These are phyloP conservation scores for Pestalotiopsis fici DNA, from an alignment of 2,329 filamentous ascomycete species.

Conservation along the genomic window DNA sequence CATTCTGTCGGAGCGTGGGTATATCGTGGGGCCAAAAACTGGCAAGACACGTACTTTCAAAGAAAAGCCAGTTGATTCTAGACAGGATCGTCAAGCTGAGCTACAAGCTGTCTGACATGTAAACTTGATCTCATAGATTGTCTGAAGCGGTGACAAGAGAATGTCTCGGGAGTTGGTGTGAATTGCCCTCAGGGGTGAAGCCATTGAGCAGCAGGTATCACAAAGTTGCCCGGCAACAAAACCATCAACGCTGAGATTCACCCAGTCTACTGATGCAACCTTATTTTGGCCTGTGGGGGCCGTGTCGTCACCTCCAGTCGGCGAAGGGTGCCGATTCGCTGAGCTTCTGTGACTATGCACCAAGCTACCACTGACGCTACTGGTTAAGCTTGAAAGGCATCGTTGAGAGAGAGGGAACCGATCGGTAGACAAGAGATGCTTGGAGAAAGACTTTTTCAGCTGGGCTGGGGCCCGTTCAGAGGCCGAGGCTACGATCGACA, in stretches of 20 bases:
- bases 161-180: background rate
- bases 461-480: background rate
- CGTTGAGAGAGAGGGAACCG: background rate
- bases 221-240: background rate
- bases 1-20: too few relatives aligned
- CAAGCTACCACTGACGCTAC: background rate
- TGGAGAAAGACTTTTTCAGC: background rate
- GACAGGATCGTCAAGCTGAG: background rate
- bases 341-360: background rate
- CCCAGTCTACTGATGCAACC: background rate
- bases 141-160: background rate
- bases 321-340: background rate
- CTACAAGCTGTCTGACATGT: background rate
- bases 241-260: background rate
- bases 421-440: background rate
- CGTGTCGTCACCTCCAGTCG: background rate
- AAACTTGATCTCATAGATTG: background rate
- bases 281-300: background rate
- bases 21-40: too few relatives aligned
- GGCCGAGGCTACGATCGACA: background rate
- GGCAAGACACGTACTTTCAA: too few relatives aligned
- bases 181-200: background rate
- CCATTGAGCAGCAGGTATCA: too few relatives aligned
- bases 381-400: background rate
- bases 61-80: background rate